Evolutionary conservation across 148 eudicot species (phyloP), one percentile per base, ranked within the genome.

Genomic region (Chenopodium formosanum): DNA sequence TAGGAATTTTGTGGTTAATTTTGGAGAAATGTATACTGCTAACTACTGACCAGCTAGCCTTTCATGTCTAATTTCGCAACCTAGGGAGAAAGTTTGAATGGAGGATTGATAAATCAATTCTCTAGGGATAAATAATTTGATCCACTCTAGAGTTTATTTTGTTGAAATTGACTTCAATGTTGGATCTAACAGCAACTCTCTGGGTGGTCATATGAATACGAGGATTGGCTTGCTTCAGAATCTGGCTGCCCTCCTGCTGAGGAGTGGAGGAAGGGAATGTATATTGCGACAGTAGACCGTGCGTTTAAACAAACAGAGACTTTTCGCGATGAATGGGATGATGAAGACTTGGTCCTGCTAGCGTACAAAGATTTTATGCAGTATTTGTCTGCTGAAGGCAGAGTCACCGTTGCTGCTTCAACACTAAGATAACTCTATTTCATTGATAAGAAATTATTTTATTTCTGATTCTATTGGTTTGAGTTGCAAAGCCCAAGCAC

Each of bases 241-340:
- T 87, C 88, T 11, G 91, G 87, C 22, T 75, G 75, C 70, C 78
- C 86, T 25, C 88, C 87, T 1, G 25, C 79, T 0, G 97, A 93
- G 78, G 94, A 92, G 83, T 95, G 98, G 97, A 90, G 96, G 83
- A 91, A 90, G 86, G 76, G 74, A 29, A 91, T 92, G 93, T 87
- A 78, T 82, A 10, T 2, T 12, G 81, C 74, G 32, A 34, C 79
- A 13, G 8, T 79, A 46, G 69, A 48, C 64, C 87, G 56, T 63
- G 82, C 40, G 78, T 63, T 25, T 23, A 65, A 37, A 23, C 84
- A 80, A 25, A 92, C 93, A 5, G 88, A 86, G 75, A 87, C 90
- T 17, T 95, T 87, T 76, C 96, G 97, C 0, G 97, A 95, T 53
- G 88, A 90, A 65, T 88, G 91, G 89, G 87, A 88, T 1, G 92